A percentile compares a stretch with the other conserved stretches of the same genome.
Conservation (phyloP, 164 flowering plant genomes). For the Nymphaea thermarum region DNA sequence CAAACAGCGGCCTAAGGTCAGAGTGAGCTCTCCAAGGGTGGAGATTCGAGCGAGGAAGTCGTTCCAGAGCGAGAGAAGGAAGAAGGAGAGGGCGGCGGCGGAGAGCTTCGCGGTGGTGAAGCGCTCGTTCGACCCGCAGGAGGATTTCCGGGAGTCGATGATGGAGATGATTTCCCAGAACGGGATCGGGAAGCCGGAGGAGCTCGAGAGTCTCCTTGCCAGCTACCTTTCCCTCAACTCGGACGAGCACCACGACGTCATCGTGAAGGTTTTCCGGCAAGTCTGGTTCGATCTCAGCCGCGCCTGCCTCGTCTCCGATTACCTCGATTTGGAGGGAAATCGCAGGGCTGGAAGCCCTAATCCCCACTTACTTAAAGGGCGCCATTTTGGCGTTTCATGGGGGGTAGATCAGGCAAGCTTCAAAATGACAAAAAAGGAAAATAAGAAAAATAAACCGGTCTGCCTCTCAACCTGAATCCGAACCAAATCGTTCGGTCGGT, state of each 20-base stretch:
- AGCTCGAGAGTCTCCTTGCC: slow-evolving; percentile 75
- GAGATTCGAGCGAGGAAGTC: slow-evolving; percentile 59
- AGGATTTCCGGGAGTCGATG: slow-evolving; percentile 87
- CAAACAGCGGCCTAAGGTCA: slow-evolving; percentile 26
- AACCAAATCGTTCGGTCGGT: too few species aligned
- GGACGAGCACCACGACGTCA: slow-evolving; percentile 65
- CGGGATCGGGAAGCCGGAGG: slow-evolving; percentile 35
- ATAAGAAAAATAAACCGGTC: too few species aligned
- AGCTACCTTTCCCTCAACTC: slow-evolving; percentile 71
- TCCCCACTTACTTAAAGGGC: neutral
- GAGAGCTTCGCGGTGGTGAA: slow-evolving; percentile 70
- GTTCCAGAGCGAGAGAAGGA: slow-evolving; percentile 20
- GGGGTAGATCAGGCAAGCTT: too few species aligned
- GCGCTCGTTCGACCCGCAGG: slow-evolving; percentile 47
- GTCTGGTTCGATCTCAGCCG: slow-evolving; percentile 57
- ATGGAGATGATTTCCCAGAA: slow-evolving; percentile 75
- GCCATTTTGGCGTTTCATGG: too few species aligned
- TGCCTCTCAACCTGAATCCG: too few species aligned
- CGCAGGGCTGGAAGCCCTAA: neutral
- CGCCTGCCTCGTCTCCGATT: slow-evolving; percentile 6
- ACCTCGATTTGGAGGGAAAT: neutral
- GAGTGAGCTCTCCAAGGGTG: slow-evolving; percentile 36
- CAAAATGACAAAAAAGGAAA: too few species aligned
- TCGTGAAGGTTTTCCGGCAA: slow-evolving; percentile 65
- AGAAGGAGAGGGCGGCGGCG: slow-evolving; percentile 7